Evolutionary conservation across 257 asterid species (phyloP).

Genomic region (Nyctanthes arbortristis): DNA sequence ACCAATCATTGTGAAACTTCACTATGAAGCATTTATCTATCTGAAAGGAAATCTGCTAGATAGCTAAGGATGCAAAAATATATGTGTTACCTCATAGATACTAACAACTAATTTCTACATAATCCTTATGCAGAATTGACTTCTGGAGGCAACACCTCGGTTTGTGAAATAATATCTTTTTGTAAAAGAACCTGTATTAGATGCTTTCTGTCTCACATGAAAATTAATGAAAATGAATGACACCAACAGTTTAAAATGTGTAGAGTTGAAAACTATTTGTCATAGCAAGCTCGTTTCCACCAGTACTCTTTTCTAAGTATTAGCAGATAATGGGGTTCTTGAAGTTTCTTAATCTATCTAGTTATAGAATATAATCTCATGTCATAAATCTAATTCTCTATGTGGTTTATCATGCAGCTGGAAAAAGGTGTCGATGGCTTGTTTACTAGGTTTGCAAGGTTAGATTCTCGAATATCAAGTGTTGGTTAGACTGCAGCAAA

Average conservation of each 20-base stretch:
- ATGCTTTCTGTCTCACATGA: neutral
- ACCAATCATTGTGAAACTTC: neutral
- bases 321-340: neutral
- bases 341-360: constrained; percentile 6
- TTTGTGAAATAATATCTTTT: neutral
- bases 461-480: constrained; percentile 98
- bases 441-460: constrained; percentile 88
- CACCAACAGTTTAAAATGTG: neutral
- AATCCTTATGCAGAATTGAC: neutral
- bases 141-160: neutral
- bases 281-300: neutral
- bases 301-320: neutral
- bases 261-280: neutral
- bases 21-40: neutral
- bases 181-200: too few relatives aligned
- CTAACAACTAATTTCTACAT: neutral
- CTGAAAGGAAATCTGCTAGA: neutral
- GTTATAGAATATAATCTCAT: constrained; percentile 10
- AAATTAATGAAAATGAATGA: neutral
- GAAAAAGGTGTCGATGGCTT: constrained; percentile 99
- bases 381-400: constrained; percentile 13
- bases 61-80: neutral
- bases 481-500: constrained; percentile 99
- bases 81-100: neutral
- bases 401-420: constrained; percentile 55